Base-by-base conservation (phyloP, 768 basidiomycete genomes). In the Termitomyces sp. region DNA sequence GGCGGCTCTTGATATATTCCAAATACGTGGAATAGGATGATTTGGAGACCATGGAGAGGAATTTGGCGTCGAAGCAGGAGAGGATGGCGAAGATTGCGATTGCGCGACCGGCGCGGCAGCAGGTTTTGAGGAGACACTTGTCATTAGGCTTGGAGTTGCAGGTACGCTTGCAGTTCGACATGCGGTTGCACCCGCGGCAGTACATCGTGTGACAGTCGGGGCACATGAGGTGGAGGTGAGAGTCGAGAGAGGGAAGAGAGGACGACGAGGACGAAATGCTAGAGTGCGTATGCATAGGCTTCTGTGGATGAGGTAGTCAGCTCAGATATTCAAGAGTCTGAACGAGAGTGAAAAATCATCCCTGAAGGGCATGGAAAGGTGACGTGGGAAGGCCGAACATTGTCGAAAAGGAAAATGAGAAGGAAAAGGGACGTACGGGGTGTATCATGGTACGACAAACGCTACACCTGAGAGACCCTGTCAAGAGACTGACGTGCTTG, bases 61-160 rank as follows among this genome's bases (percentile, higher is more conserved):
- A 35, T 31, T 52, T 40, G 29, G 34, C 38, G 34, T 63, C 62
- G 55, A 63, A 63, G 31, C 27, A 23, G 10, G 45, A 27, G 23
- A 63, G 55, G 19, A 61, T 51, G 10, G 56, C 38, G 42, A 59
- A 63, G 31, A 63, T 37, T 2, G 58, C 59, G 34, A 63, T 52
- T 14, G 62, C 59, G 17, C 62, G 57, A 1, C 57, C 57, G 10
- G 47, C 48, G 37, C 56, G 51, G 35, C 62, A 63, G 52, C 62
- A 63, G 21, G 54, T 42, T 9, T 6, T 41, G 46, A 59, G 59
- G 12, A 27, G 35, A 25, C 58, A 59, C 7, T 40, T 25, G 14
- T 41, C 25, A 14, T 12, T 17, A 21, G 43, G 21, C 11, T 34
- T 29, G 8, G 50, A 46, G n/a, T 27, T 27, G 41, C 62, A 61